Conservation (phyloP, 768 basidiomycete species). For the Gyrodon lividus region DNA sequence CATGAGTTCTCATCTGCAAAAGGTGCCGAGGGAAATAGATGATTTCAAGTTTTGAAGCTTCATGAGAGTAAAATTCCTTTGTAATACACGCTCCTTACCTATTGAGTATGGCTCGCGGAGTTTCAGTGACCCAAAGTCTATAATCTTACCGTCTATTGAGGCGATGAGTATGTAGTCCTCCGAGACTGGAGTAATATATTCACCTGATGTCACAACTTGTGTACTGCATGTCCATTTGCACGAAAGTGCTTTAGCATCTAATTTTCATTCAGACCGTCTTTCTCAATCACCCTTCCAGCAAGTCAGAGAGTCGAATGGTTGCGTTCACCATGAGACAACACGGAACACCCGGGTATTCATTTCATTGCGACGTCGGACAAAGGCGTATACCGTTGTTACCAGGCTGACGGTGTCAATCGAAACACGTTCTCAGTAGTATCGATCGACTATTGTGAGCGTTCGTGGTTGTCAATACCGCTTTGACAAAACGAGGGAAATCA, state of each 20-base stretch:
- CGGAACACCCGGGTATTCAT: neutral
- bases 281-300: constrained; percentile 11
- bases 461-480: neutral
- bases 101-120: neutral
- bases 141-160: too few species aligned
- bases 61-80: too few species aligned
- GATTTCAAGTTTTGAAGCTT: too few species aligned
- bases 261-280: neutral
- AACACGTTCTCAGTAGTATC: neutral
- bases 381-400: constrained; percentile 5
- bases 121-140: neutral
- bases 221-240: neutral
- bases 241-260: neutral
- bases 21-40: too few species aligned
- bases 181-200: too few species aligned
- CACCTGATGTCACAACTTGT: neutral
- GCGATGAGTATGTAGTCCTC: too few species aligned
- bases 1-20: too few species aligned
- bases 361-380: neutral
- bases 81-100: too few species aligned
- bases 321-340: neutral
- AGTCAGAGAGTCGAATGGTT: neutral
- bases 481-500: neutral
- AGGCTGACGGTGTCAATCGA: neutral
- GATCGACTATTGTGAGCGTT: neutral